These are phyloP conservation scores for Aureobasidium sp. DNA, from an alignment of 2,329 filamentous ascomycete genomes.

Conservation along the genomic window DNA sequence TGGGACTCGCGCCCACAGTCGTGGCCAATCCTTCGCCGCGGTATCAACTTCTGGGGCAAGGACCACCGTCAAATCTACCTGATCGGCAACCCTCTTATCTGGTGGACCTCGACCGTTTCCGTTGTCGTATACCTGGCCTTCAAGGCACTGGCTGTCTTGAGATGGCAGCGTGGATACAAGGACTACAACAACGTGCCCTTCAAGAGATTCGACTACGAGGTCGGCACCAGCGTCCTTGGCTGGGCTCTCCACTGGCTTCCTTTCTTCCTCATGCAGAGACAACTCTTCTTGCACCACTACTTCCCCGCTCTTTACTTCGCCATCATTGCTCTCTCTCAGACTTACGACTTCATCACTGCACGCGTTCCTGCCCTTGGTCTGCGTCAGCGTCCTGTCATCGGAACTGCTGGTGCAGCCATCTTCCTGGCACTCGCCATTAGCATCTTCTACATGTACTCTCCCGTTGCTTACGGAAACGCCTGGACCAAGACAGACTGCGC, in stretches of 20 bases:
- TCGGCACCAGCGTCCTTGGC: constrained; percentile 79
- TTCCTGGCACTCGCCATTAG: constrained; percentile 67
- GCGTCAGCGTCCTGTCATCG: constrained; percentile 61
- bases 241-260: constrained; percentile 99
- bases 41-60: constrained; percentile 99
- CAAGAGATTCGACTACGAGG: constrained; percentile 96
- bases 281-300: constrained; percentile 97
- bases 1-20: constrained; percentile 94
- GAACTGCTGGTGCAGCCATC: constrained; percentile 60
- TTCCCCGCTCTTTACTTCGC: constrained; percentile 95
- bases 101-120: constrained; percentile 79
- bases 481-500: constrained; percentile 89
- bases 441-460: constrained; percentile 77
- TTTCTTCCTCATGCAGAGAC: constrained; percentile 95
- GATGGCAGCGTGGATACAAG: constrained; percentile 88
- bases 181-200: constrained; percentile 78
- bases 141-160: constrained; percentile 77
- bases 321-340: constrained; percentile 78
- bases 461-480: constrained; percentile 81
- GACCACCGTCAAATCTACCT: constrained; percentile 93
- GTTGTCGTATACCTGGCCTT: constrained; percentile 70
- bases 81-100: constrained; percentile 87
- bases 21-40: constrained; percentile 84
- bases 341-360: constrained; percentile 74
- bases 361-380: constrained; percentile 61